Evolutionary conservation across 2,329 filamentous ascomycete genomes (phyloP).

Genomic region (Hymenoscyphus occultus): DNA sequence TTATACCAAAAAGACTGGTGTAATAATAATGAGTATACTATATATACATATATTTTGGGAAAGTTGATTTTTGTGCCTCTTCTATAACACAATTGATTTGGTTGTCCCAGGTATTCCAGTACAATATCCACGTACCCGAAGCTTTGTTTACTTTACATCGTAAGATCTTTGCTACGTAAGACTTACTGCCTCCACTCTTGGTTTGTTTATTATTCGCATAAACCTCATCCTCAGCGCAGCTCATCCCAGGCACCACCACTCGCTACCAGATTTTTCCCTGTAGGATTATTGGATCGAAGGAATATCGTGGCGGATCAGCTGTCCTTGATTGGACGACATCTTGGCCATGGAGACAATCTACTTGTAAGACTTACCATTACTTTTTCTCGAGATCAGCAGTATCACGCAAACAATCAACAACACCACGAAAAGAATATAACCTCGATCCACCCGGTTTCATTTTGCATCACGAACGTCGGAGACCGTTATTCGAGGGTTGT

Average conservation of each 20-base stretch:
- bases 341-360: neutral
- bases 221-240: neutral
- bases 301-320: neutral
- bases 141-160: neutral
- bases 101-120: no score
- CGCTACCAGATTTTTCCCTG: neutral
- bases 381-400: neutral
- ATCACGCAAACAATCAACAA: constrained; percentile 2
- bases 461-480: neutral
- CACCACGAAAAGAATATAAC: constrained; percentile 3
- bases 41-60: no score
- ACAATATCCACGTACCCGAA: no score
- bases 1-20: no score
- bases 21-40: no score
- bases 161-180: neutral
- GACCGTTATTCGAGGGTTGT: neutral
- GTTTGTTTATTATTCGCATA: constrained; percentile 1
- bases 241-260: neutral
- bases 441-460: constrained; percentile 1
- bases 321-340: neutral
- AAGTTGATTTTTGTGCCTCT: no score
- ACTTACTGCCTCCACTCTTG: neutral
- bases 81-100: no score
- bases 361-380: neutral
- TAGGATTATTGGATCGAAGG: neutral